Conservation (phyloP, 1,284 basidiomycete species). For the Ustilago trichophora region DNA sequence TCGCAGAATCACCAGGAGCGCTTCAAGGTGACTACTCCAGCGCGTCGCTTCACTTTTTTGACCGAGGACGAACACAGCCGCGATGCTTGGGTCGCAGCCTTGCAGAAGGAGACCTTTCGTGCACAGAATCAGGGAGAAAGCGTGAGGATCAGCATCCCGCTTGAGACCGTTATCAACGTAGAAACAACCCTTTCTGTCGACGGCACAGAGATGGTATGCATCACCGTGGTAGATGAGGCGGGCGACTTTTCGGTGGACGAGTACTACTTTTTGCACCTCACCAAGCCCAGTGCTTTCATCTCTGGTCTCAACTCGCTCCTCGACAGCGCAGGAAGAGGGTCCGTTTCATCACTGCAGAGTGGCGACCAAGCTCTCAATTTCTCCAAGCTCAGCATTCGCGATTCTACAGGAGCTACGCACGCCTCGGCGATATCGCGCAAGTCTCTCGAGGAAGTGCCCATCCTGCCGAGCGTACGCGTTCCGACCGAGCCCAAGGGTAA, state of each 20-base stretch:
- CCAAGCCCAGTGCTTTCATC: conserved; percentile 35
- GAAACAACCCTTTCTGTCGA: conserved; percentile 73
- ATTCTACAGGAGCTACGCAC: conserved; percentile 30
- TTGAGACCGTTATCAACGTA: conserved; percentile 85
- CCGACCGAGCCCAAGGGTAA: neutral
- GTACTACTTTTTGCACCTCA: conserved; percentile 56
- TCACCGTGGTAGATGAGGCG: conserved; percentile 51
- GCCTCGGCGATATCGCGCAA: conserved; percentile 2
- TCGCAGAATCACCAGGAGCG: conserved; percentile 71
- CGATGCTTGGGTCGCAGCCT: conserved; percentile 83
- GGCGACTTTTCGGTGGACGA: conserved; percentile 58
- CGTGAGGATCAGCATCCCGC: conserved; percentile 89
- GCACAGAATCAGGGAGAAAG: conserved; percentile 94
- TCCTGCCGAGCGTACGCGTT: conserved; percentile 12
- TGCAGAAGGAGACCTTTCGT: conserved; percentile 87
- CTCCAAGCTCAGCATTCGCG: conserved; percentile 35
- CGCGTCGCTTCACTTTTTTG: conserved; percentile 64
- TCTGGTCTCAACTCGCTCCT: conserved; percentile 13
- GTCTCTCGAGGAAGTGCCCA: conserved; percentile 37
- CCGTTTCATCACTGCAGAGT: conserved; percentile 11
- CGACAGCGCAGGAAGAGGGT: conserved; percentile 10
- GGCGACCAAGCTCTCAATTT: conserved; percentile 19
- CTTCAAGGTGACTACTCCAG: conserved; percentile 65
- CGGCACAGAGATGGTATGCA: conserved; percentile 49
- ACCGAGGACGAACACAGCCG: conserved; percentile 60